Conservation (phyloP, 2,329 filamentous ascomycete species). For the Epichloe coenophiala region DNA sequence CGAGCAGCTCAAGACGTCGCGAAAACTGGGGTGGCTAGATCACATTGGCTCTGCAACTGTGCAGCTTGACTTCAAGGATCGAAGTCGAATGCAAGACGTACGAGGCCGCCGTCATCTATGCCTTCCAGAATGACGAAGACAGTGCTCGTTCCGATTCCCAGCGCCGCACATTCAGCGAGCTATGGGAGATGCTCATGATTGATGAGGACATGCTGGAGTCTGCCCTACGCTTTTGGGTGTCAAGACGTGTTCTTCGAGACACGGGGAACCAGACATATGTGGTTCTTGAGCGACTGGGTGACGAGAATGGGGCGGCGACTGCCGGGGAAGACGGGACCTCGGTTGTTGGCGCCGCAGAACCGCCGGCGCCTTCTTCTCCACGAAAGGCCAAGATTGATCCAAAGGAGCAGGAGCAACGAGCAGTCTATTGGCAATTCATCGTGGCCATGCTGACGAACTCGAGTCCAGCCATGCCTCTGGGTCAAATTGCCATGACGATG, state of each 20-base stretch:
- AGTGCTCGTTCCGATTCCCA: slow-evolving; percentile 19
- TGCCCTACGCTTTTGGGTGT: slow-evolving; percentile 60
- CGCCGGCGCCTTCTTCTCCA: slow-evolving; percentile 23
- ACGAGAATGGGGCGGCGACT: slow-evolving; percentile 15
- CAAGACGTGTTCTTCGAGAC: slow-evolving; percentile 51
- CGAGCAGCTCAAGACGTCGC: slow-evolving; percentile 63
- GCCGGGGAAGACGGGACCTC: slow-evolving; percentile 19
- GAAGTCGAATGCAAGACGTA: slow-evolving; percentile 68
- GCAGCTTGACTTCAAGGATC: slow-evolving; percentile 71
- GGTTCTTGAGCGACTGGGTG: slow-evolving; percentile 52
- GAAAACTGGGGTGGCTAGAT: slow-evolving; percentile 81
- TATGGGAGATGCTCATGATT: slow-evolving; percentile 51
- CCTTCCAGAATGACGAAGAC: slow-evolving; percentile 47
- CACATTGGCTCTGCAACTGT: slow-evolving; percentile 69
- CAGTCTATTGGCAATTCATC: slow-evolving; percentile 83
- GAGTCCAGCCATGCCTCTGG: slow-evolving; percentile 62
- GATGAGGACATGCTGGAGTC: slow-evolving; percentile 57
- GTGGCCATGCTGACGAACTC: slow-evolving; percentile 91
- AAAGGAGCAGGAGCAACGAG: slow-evolving; percentile 46
- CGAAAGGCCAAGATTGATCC: slow-evolving; percentile 45
- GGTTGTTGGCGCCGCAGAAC: slow-evolving; percentile 11
- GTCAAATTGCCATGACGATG: slow-evolving; percentile 85
- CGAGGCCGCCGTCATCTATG: slow-evolving; percentile 77
- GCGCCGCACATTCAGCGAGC: slow-evolving; percentile 35
- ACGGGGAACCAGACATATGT: slow-evolving; percentile 40